phyloP scores from a whole-genome alignment of 2,329 filamentous ascomycete genomes.

The Laburnicola sp. region DNA sequence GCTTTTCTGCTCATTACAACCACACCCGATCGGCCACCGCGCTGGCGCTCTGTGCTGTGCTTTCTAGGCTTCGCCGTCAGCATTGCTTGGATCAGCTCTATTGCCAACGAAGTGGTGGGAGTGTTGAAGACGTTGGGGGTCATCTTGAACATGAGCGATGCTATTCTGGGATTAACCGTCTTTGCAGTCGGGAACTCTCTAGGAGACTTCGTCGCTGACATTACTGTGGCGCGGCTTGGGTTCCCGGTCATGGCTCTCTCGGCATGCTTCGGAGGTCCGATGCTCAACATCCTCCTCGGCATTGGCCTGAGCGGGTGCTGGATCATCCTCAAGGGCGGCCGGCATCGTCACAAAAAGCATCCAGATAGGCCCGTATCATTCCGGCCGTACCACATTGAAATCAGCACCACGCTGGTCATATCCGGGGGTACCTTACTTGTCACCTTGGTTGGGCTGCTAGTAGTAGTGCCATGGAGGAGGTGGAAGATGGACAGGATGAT shows the following conservation, averaged over 20 bases:
- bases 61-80: constrained; percentile 88
- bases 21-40: constrained; percentile 66
- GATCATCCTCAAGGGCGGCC: constrained; percentile 75
- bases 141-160: constrained; percentile 89
- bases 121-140: constrained; percentile 92
- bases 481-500: constrained; percentile 53
- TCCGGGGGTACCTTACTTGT: constrained; percentile 81
- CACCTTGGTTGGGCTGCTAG: constrained; percentile 75
- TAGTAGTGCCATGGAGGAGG: constrained; percentile 67
- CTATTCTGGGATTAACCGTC: constrained; percentile 89
- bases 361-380: constrained; percentile 67
- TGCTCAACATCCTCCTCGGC: constrained; percentile 95
- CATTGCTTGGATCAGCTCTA: constrained; percentile 94
- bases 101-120: constrained; percentile 93
- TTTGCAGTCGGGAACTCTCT: constrained; percentile 96
- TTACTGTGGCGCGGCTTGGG: constrained; percentile 89
- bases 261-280: constrained; percentile 96
- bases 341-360: constrained; percentile 67
- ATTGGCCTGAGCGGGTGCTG: constrained; percentile 90
- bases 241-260: constrained; percentile 95
- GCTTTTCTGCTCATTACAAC: constrained; percentile 70
- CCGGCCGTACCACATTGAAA: constrained; percentile 78
- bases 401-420: constrained; percentile 82
- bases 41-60: constrained; percentile 77
- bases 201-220: constrained; percentile 90